These are phyloP conservation scores for Hypoxylon sp. DNA, from an alignment of 2,329 filamentous ascomycete species.

Conservation along the genomic window DNA sequence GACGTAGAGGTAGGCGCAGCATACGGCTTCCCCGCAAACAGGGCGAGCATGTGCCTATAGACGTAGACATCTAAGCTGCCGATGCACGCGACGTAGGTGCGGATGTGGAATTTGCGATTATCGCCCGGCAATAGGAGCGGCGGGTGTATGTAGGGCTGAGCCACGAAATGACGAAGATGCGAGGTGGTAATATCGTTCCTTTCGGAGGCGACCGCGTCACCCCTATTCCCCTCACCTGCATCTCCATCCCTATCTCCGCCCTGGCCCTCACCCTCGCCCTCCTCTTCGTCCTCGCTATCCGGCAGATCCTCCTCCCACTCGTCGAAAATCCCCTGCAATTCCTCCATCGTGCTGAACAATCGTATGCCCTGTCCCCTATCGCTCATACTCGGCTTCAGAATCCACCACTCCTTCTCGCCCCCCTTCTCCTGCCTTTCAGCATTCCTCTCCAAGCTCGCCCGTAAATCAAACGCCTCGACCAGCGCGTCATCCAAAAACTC, in stretches of 20 bases:
- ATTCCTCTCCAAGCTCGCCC: conserved; percentile 82
- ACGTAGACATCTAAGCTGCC: conserved; percentile 87
- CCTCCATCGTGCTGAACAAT: conserved; percentile 86
- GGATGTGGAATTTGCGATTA: conserved; percentile 91
- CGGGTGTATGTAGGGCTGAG: conserved; percentile 93
- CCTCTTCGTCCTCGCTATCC: conserved; percentile 77
- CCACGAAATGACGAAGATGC: conserved; percentile 95
- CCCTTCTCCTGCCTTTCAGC: conserved; percentile 50
- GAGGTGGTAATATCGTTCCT: conserved; percentile 80
- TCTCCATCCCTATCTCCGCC: conserved; percentile 52
- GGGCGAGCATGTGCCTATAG: conserved; percentile 90
- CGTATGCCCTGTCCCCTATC: conserved; percentile 94
- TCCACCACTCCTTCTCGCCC: conserved; percentile 87
- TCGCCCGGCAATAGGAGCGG: conserved; percentile 79
- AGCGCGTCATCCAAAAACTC: conserved; percentile 97
- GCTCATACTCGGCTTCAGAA: conserved; percentile 97
- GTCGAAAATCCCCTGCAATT: conserved; percentile 90
- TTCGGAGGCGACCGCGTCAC: conserved; percentile 49
- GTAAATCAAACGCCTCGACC: conserved; percentile 88
- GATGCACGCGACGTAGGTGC: conserved; percentile 88
- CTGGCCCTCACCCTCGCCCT: conserved; percentile 64
- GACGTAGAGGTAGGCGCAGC: conserved; percentile 67
- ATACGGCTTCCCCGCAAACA: conserved; percentile 87
- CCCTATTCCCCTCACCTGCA: conserved; percentile 32
- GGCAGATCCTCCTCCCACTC: conserved; percentile 83